Evolutionary conservation across 257 asterid species (phyloP), one percentile per base, ranked within the genome.

Genomic region (Euphrasia confusa): DNA sequence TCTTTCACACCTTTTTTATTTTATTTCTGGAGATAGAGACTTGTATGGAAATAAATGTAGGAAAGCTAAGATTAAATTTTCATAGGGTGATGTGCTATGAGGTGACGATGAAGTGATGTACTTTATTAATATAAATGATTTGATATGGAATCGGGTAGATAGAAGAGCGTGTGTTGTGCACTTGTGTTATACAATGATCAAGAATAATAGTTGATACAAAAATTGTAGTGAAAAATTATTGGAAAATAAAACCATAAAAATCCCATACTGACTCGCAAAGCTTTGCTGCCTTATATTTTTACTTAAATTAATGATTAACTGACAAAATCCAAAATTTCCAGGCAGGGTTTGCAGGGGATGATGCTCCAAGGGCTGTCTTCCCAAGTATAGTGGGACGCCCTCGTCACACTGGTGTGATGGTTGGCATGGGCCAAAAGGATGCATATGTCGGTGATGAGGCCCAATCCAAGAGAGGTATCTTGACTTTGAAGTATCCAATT

Each of bases 341-440:
- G 86, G 86, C 83, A 68, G 81, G 83, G 61, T 80, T 80, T 77
- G 86, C 83, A 26, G 83, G 83, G 58, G 83, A 80, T 14, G 86
- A 80, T 75, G 86, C 86, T 53, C 86, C 86, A 52, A 75, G 83
- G 74, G 81, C 84, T 0, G 84, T 79, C 30, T 79, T 79, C 49
- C 84, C 81, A 11, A 79, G 84, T 55, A 79, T 76, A 2, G 84
- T 79, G 65, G 84, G 81, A 2, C 84, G 84, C 52, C 84, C 84
- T 48, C 84, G 84, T 60, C 84, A 79, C 77, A 79, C 84, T 21
- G 84, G 84, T 15, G 84, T 79, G 62, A 79, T 79, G 84, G 79
- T 75, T n/a, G 79, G 79, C 2, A 75, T 75, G 79, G 88, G 88
- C 15, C 88, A 77, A 58, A 80, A 80, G 58, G 85, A 80, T 63